Evolutionary conservation across 1,139 yeast genomes (phyloP), one percentile per base, ranked within the genome.

Genomic region (Martiniozyma asiatica): DNA sequence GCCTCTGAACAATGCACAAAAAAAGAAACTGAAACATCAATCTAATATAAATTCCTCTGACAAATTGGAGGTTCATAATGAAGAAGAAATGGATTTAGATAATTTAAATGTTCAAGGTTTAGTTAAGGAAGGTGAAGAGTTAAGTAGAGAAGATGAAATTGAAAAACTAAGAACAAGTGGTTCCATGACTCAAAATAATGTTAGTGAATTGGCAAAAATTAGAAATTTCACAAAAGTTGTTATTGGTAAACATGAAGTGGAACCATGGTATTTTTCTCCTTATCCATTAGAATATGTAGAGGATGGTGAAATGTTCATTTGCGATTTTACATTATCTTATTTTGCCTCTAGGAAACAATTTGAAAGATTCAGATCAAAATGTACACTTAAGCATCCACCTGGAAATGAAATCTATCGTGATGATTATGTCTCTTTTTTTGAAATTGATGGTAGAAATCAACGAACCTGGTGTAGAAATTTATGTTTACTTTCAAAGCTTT

Each of bases 181-280:
- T 2, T 87, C 97, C 1, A 89, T 92, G 98, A 81, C 93, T 6
- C 98, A 92, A 53, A 67, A 65, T 41, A 45, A 51, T 12, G 65
- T 64, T 30, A 77, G 74, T 49, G 98, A 89, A 49, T 84, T 89
- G 16, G 85, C 97, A 0, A 65, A 94, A 37, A 96, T 89, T 26
- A 68, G 97, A 44, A 89, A 89, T 50, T 63, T 92, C 41, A 64
- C 71, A 23, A 65, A 71, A 28, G 69, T 89, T 4, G 77, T 84
- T 4, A 73, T 89, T 56, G 99, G 98, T 1, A 81, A 79, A 40
- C 85, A 76, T 53, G 81, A 81, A 40, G 82, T 92, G 29, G 99
- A 89, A 51, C 98, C 99, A 2, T 89, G 99, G 99, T 92, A 89
- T 56, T 89, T 92, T 50, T 81, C 95, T 2, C 97, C 99, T 0